phyloP scores from a whole-genome alignment of 2,329 filamentous ascomycete genomes.

The Aspergillus pseudotamarii region DNA sequence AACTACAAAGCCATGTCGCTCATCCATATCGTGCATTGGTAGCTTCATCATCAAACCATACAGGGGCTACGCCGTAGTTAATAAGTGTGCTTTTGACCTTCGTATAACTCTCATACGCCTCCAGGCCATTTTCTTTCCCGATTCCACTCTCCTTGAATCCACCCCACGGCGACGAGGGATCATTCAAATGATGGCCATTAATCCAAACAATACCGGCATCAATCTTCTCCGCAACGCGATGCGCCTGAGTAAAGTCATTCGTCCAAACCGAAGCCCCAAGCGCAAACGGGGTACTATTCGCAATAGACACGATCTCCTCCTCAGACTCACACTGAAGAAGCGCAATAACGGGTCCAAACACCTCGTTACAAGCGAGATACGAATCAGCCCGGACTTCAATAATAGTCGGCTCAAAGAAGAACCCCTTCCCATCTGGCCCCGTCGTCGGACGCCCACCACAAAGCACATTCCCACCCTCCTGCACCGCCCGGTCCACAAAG shows the following conservation, averaged over 20 bases:
- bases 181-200: constrained; percentile 68
- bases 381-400: constrained; percentile 30
- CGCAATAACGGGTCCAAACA: constrained; percentile 57
- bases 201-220: constrained; percentile 54
- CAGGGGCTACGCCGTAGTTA: constrained; percentile 66
- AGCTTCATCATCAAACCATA: constrained; percentile 68
- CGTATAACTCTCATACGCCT: constrained; percentile 63
- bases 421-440: constrained; percentile 54
- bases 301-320: constrained; percentile 49
- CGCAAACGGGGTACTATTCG: constrained; percentile 55
- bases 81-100: constrained; percentile 49
- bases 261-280: constrained; percentile 57
- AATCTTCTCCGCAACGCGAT: constrained; percentile 50
- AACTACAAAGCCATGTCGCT: neutral
- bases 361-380: constrained; percentile 44
- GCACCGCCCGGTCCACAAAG: constrained; percentile 33
- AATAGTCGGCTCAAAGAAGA: constrained; percentile 54
- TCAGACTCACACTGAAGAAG: constrained; percentile 52
- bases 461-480: constrained; percentile 45
- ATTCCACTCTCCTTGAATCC: constrained; percentile 67
- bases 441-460: constrained; percentile 50
- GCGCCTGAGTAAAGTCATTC: constrained; percentile 52
- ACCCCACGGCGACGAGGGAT: constrained; percentile 72
- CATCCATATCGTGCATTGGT: constrained; percentile 64
- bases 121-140: constrained; percentile 72